phyloP scores from a whole-genome alignment of 1,284 basidiomycete genomes.

The Fomitopsis pinicola region DNA sequence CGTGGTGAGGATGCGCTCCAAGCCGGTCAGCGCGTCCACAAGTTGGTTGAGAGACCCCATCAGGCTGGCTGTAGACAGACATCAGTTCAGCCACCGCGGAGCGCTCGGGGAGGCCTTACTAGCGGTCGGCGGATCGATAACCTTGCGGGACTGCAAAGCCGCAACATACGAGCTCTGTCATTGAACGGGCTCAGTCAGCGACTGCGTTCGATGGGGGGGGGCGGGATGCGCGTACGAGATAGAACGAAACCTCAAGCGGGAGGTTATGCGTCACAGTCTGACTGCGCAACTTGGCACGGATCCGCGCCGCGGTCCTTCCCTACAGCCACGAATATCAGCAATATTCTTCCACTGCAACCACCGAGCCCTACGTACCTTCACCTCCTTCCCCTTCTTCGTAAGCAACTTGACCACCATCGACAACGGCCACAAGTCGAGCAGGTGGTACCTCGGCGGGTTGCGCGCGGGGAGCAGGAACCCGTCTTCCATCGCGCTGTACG shows the following conservation, averaged over 20 bases:
- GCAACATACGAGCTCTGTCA: slow-evolving; percentile 62
- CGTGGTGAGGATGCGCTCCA: slow-evolving; percentile 76
- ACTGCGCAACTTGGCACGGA: slow-evolving; percentile 45
- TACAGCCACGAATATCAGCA: not conserved
- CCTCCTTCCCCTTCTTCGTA: slow-evolving; percentile 41
- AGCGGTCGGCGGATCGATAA: slow-evolving; percentile 60
- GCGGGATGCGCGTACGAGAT: slow-evolving; percentile 45
- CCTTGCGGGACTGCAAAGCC: slow-evolving; percentile 54
- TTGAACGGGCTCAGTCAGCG: not conserved
- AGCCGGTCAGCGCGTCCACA: slow-evolving; percentile 62
- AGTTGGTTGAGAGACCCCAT: slow-evolving; percentile 42
- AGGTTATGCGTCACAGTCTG: slow-evolving; percentile 58
- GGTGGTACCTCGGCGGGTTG: slow-evolving; percentile 57
- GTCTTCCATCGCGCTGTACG: slow-evolving; percentile 27
- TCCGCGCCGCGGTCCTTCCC: slow-evolving; percentile 50
- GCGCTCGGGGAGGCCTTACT: slow-evolving; percentile 36
- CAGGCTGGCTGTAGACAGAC: slow-evolving; percentile 41
- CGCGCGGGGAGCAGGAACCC: slow-evolving; percentile 51
- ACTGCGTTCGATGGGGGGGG: not conserved
- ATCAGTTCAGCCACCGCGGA: not conserved
- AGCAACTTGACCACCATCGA: slow-evolving; percentile 51
- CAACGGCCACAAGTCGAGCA: slow-evolving; percentile 69
- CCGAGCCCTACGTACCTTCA: slow-evolving; percentile 31
- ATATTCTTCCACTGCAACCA: not conserved
- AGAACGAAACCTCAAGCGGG: slow-evolving; percentile 71